A percentile compares a stretch with the other conserved stretches of the same genome.
Conservation (phyloP, 164 flowering plant genomes). For the Cinnamomum micranthum region DNA sequence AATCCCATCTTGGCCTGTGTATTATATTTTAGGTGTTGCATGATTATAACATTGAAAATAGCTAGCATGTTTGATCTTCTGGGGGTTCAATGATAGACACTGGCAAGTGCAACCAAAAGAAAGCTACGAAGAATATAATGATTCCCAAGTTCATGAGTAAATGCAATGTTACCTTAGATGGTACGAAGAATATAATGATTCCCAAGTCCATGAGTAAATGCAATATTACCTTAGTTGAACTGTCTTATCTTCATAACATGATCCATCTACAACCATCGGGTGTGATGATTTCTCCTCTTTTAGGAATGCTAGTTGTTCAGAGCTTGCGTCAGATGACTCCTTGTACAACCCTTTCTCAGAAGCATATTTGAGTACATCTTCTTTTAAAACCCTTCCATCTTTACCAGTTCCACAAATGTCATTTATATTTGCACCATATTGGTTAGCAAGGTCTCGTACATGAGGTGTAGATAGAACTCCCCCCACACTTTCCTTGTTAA, state of each 20-base stretch:
- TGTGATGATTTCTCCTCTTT: slow-evolving; percentile 21
- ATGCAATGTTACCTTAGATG: too few relatives aligned
- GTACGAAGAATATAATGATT: not conserved
- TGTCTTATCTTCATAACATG: slow-evolving; percentile 44
- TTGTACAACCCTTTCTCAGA: slow-evolving; percentile 33
- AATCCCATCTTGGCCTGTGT: not conserved
- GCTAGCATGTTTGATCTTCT: not conserved
- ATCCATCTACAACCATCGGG: slow-evolving; percentile 13
- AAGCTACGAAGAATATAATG: not conserved
- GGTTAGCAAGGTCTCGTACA: slow-evolving; percentile 74
- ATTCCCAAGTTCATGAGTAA: not conserved
- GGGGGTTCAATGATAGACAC: not conserved
- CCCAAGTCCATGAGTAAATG: not conserved
- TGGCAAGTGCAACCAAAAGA: not conserved
- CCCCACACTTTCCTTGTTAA: slow-evolving; percentile 15
- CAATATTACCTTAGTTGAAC: slow-evolving; percentile 61
- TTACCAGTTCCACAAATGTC: slow-evolving; percentile 74
- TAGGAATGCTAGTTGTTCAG: slow-evolving; percentile 14
- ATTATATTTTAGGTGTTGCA: not conserved
- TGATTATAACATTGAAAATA: too few relatives aligned
- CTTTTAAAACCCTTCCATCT: slow-evolving; percentile 80
- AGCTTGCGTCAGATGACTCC: slow-evolving; percentile 26
- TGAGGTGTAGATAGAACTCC: slow-evolving; percentile 74
- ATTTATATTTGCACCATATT: slow-evolving; percentile 57
- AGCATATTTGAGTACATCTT: slow-evolving; percentile 70